These are phyloP conservation scores for Ophiocordyceps robertsii DNA, from an alignment of 2,329 filamentous ascomycete genomes.

Conservation along the genomic window DNA sequence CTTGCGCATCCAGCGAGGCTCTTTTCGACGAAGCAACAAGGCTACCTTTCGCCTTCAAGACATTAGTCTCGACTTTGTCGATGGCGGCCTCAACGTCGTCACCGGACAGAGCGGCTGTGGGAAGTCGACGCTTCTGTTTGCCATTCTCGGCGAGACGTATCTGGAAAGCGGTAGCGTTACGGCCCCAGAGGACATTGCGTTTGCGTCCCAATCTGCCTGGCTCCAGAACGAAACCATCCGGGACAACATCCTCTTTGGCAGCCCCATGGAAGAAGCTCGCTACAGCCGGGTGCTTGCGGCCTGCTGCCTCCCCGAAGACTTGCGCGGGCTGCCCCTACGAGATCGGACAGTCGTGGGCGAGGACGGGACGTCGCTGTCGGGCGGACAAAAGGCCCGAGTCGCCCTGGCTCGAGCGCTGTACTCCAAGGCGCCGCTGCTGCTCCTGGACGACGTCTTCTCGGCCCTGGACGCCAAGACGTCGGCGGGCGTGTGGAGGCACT, in stretches of 20 bases:
- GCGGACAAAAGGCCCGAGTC: conserved; percentile 42
- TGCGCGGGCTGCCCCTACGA: conserved; percentile 34
- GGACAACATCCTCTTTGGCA: conserved; percentile 42
- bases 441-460: conserved; percentile 47
- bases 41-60: conserved; percentile 35
- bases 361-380: conserved; percentile 40
- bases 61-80: conserved; percentile 35
- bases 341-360: conserved; percentile 41
- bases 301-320: conserved; percentile 36
- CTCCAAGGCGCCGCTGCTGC: conserved; percentile 37
- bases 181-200: conserved; percentile 38
- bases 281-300: conserved; percentile 43
- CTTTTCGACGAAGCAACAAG: conserved; percentile 34
- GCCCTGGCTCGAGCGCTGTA: conserved; percentile 44
- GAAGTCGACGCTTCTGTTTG: conserved; percentile 41
- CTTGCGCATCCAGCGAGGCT: conserved; percentile 30
- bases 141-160: conserved; percentile 41
- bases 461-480: conserved; percentile 46
- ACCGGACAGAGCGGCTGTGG: conserved; percentile 41
- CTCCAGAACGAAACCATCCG: conserved; percentile 42
- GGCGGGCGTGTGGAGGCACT: conserved; percentile 40
- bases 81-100: conserved; percentile 40
- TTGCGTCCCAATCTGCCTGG: conserved; percentile 44
- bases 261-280: conserved; percentile 32
- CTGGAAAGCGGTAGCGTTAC: conserved; percentile 33